Conservation (phyloP, 108 stramenopile genomes). For the Skeletonema tropicum region DNA sequence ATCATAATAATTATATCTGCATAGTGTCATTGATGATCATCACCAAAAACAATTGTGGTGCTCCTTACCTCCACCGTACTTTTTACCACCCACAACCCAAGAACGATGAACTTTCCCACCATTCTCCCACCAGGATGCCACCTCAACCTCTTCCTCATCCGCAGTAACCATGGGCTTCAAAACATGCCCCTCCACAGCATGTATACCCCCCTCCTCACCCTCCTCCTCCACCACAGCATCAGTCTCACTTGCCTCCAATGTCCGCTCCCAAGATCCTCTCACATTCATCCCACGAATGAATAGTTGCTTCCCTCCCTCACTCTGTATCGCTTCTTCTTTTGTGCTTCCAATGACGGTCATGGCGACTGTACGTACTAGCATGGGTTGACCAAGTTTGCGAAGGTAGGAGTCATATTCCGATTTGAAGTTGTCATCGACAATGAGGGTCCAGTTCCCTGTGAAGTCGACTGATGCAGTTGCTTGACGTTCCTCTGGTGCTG, state of each 20-base stretch:
- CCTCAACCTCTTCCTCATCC: constrained; percentile 69
- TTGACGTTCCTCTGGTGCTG: constrained; percentile 3
- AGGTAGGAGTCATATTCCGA: constrained; percentile 77
- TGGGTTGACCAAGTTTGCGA: constrained; percentile 73
- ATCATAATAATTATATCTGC: background rate
- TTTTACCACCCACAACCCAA: constrained; percentile 75
- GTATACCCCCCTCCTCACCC: background rate
- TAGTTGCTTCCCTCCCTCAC: constrained; percentile 57
- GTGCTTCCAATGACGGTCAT: constrained; percentile 68
- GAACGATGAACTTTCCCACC: constrained; percentile 71
- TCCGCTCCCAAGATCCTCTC: constrained; percentile 81
- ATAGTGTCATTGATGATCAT: background rate
- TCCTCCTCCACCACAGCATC: too few species aligned
- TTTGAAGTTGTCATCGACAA: constrained; percentile 73
- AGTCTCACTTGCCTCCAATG: constrained; percentile 52
- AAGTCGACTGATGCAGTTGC: constrained; percentile 58
- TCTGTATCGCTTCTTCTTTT: constrained; percentile 72
- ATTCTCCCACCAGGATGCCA: constrained; percentile 85
- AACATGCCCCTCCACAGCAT: constrained; percentile 41
- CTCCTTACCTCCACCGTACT: constrained; percentile 64
- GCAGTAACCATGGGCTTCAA: constrained; percentile 60
- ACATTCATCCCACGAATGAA: constrained; percentile 70
- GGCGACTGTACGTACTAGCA: constrained; percentile 73
- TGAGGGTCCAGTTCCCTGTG: constrained; percentile 73
- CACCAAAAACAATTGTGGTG: background rate